Evolutionary conservation across 345 rosid species (phyloP).

Genomic region (Eucalyptus curtisii): DNA sequence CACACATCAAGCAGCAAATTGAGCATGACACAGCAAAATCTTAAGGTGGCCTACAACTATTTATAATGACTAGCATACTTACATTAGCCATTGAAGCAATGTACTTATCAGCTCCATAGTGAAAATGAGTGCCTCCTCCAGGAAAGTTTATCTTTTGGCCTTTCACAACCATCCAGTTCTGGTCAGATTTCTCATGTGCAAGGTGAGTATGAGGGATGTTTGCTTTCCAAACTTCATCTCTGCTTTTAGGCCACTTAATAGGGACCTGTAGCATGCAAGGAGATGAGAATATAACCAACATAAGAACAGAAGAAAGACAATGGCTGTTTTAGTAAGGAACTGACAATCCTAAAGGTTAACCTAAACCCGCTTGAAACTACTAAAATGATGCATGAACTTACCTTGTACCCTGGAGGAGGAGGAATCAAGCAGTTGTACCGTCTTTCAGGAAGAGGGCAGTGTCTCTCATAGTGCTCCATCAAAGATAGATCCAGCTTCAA

Average conservation of each 20-base stretch:
- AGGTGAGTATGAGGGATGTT: constrained; percentile 99
- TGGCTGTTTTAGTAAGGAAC: not conserved
- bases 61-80: constrained; percentile 10
- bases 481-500: constrained; percentile 85
- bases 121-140: constrained; percentile 99
- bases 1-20: not conserved
- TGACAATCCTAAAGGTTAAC: not conserved
- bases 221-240: constrained; percentile 99
- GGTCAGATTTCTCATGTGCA: constrained; percentile 97
- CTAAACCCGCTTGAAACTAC: not conserved
- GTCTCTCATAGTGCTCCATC: constrained; percentile 99
- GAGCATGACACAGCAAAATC: not conserved
- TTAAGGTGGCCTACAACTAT: not conserved
- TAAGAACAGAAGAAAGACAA: not conserved
- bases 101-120: constrained; percentile 97
- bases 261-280: constrained; percentile 43
- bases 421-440: constrained; percentile 95
- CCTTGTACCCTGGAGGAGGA: constrained; percentile 97
- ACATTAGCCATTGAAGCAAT: constrained; percentile 92
- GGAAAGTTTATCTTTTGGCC: constrained; percentile 93
- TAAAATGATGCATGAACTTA: not conserved
- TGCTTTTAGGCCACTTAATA: constrained; percentile 95
- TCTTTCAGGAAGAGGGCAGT: constrained; percentile 93
- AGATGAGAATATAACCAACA: not conserved
- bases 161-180: constrained; percentile 99